These are phyloP conservation scores for Cystobasidium pallidum DNA, from an alignment of 1,284 basidiomycete species.

Conservation along the genomic window DNA sequence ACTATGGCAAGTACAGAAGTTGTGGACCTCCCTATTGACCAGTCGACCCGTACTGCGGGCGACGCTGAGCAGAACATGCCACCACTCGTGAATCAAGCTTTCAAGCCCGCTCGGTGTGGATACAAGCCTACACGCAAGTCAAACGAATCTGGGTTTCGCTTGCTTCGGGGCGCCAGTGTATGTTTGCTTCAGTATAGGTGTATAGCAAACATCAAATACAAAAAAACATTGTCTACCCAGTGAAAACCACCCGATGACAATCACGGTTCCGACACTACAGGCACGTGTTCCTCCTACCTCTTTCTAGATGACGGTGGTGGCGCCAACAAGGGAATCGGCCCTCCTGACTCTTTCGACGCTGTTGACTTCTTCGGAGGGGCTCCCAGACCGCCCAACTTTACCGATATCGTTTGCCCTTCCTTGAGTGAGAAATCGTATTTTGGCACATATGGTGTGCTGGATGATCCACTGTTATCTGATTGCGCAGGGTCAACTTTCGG, in stretches of 20 bases:
- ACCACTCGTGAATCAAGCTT: too few relatives aligned
- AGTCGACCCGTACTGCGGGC: too few relatives aligned
- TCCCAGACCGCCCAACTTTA: conserved; percentile 75
- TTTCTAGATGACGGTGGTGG: conserved; percentile 47
- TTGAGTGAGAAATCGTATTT: conserved; percentile 95
- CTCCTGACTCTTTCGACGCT: conserved; percentile 17
- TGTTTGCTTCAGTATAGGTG: neutral
- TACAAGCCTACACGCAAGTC: too few relatives aligned
- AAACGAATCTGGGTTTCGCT: too few relatives aligned
- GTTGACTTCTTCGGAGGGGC: conserved; percentile 13
- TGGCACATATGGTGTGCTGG: conserved; percentile 63
- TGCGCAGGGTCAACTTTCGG: conserved; percentile 51
- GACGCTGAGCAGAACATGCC: too few relatives aligned
- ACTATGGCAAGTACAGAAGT: too few relatives aligned
- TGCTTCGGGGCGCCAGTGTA: too few relatives aligned
- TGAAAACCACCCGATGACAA: too few relatives aligned
- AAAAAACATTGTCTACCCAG: too few relatives aligned
- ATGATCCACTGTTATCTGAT: conserved; percentile 55
- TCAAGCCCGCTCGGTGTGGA: too few relatives aligned
- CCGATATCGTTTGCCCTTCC: conserved; percentile 93
- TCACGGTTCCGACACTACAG: neutral
- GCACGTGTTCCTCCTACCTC: conserved; percentile 22
- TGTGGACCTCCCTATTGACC: too few relatives aligned
- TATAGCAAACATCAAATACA: too few relatives aligned
- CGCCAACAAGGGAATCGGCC: conserved; percentile 48